A percentile compares a stretch with the other conserved stretches of the same genome.
phyloP scores from a whole-genome alignment of 2,329 filamentous ascomycete species.

The Colletotrichum tabaci region DNA sequence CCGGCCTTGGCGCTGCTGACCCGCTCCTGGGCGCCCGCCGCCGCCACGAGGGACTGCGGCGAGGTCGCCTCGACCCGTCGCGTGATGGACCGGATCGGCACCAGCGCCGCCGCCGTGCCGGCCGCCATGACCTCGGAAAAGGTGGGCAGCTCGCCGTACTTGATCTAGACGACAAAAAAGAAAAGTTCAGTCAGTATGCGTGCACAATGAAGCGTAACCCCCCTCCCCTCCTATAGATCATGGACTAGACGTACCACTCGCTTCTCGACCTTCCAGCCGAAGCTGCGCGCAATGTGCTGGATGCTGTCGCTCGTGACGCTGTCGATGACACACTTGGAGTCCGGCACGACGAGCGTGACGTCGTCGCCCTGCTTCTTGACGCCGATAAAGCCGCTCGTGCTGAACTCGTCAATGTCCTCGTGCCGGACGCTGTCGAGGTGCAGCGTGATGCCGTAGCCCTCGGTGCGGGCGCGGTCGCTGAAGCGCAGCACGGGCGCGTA shows the following conservation, averaged over 20 bases:
- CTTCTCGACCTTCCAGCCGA: constrained; percentile 89
- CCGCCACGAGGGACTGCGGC: constrained; percentile 55
- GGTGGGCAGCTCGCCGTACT: constrained; percentile 69
- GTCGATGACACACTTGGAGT: constrained; percentile 89
- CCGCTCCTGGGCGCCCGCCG: constrained; percentile 53
- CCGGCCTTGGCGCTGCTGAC: constrained; percentile 54
- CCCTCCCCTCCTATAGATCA: too few relatives aligned
- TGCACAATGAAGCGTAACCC: not conserved
- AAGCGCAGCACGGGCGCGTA: constrained; percentile 93
- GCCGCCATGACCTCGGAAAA: constrained; percentile 88
- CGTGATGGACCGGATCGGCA: constrained; percentile 93
- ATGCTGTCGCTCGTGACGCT: constrained; percentile 87
- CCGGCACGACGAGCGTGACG: constrained; percentile 86
- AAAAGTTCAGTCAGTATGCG: not conserved
- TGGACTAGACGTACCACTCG: constrained; percentile 67
- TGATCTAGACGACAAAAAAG: constrained; percentile 64
- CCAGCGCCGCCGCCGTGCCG: constrained; percentile 90
- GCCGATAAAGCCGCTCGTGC: constrained; percentile 93
- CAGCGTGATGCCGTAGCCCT: constrained; percentile 94
- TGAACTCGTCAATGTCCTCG: constrained; percentile 94
- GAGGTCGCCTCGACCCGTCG: constrained; percentile 64
- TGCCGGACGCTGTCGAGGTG: constrained; percentile 90
- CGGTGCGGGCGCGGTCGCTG: constrained; percentile 83
- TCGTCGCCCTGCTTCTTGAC: constrained; percentile 70
- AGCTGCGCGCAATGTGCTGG: constrained; percentile 80